These are phyloP conservation scores for Chlorella sorokiniana DNA, from an alignment of 139 green algal species.

Conservation along the genomic window DNA sequence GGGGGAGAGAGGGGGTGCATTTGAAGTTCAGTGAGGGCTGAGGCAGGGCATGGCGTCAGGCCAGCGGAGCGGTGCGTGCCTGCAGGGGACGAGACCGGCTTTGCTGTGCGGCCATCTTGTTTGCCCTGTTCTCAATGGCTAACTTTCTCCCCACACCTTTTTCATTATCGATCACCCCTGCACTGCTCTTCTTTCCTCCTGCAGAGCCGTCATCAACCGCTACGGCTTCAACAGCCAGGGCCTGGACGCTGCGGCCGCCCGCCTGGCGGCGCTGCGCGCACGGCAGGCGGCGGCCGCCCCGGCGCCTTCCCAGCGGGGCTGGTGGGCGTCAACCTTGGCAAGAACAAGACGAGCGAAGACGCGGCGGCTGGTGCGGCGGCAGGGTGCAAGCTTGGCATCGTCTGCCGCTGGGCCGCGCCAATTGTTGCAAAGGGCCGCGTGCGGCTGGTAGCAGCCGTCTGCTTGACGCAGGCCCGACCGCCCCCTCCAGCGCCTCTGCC, in stretches of 20 bases:
- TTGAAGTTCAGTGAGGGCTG: too few species aligned
- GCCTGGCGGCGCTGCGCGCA: conserved; percentile 62
- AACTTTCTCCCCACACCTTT: not conserved
- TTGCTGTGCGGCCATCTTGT: not conserved
- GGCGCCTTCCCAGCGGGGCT: conserved; percentile 48
- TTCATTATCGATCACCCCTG: not conserved
- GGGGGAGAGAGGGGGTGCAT: too few species aligned
- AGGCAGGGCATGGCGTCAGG: too few species aligned
- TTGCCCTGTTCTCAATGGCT: not conserved
- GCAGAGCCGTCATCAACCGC: conserved; percentile 94
- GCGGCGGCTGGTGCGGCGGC: not conserved
- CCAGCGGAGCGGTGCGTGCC: too few species aligned
- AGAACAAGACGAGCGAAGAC: conserved; percentile 95
- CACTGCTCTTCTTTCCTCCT: not conserved
- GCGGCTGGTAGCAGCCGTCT: too few species aligned
- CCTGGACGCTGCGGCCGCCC: conserved; percentile 71
- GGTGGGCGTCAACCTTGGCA: conserved; percentile 96
- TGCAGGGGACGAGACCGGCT: too few species aligned
- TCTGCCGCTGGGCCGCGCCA: too few species aligned
- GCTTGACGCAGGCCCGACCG: too few species aligned
- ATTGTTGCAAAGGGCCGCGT: too few species aligned
- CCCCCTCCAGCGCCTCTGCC: too few species aligned
- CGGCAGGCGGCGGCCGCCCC: not conserved
- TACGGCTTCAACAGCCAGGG: conserved; percentile 98
- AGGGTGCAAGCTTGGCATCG: not conserved